Evolutionary conservation across 805 yeast genomes (phyloP), one percentile per base, ranked within the genome.

Genomic region (Starmera caribaea): DNA sequence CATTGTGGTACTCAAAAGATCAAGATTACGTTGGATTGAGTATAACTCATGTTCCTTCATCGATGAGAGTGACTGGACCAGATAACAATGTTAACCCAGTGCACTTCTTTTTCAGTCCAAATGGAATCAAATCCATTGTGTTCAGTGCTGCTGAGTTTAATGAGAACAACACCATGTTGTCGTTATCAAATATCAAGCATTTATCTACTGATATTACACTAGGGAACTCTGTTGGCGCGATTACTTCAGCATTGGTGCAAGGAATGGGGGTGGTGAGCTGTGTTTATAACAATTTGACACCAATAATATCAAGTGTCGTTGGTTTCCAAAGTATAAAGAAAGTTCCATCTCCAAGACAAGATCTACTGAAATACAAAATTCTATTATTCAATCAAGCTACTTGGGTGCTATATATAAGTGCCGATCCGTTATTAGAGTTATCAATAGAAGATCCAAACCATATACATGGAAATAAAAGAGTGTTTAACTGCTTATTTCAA

Each of bases 251-350:
- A 4, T 52, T 83, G 40, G 83, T 81, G 6, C 89, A 82, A 58
- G 97, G 97, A 40, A 70, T 71, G 71, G 96, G 96, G 7, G 77
- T 84, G 45, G 74, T 84, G 13, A 81, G 95, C 28, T 85, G 79
- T 24, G 59, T 73, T 21, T 80, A 72, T 45, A 68, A 71, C 52
- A 61, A 65, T 43, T 59, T 79, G 49, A 66, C 66, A 26, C 82
- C 87, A 3, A 56, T 61, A 42, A 47, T 82, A 21, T 67, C 70
- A n/a, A 74, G 84, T 17, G 71, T 68, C 26, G 81, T 82, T 24
- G 95, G 94, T 0, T 65, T 83, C 39, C 73, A 70, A 44, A 62
- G 63, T 15, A 65, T 81, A 40, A 61, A 63, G 3, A 63, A 59
- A 27, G 57, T 49, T 1, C 62, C 65, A 2, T 57, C 63, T 3